phyloP scores from a whole-genome alignment of 2,329 filamentous ascomycete species.

The Pseudocercospora macadamiae region DNA sequence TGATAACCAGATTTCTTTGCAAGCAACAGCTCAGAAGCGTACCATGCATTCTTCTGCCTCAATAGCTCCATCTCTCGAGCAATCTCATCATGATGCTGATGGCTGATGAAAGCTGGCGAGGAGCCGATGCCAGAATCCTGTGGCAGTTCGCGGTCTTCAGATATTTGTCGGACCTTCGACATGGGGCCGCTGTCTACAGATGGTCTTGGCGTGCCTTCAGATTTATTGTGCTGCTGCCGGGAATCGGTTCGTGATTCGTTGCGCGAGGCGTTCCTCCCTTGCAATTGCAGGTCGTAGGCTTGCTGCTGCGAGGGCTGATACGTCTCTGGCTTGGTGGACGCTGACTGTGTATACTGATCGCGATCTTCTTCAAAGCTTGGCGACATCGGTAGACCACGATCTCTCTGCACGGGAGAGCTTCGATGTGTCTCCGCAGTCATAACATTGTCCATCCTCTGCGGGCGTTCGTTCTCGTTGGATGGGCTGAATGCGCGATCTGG shows the following conservation, averaged over 20 bases:
- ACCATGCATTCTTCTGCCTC: conserved; percentile 92
- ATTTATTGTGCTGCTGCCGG: conserved; percentile 18
- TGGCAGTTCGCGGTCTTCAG: conserved; percentile 52
- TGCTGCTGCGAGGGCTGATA: conserved; percentile 38
- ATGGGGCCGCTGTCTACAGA: conserved; percentile 32
- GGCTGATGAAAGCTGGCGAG: conserved; percentile 64
- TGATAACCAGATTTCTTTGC: conserved; percentile 88
- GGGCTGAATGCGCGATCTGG: conserved; percentile 37
- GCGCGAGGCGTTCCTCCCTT: conserved; percentile 22
- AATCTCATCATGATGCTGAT: conserved; percentile 70
- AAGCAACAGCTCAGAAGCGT: conserved; percentile 89
- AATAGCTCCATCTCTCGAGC: conserved; percentile 84
- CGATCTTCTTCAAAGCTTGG: conserved; percentile 23
- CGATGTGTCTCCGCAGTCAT: conserved; percentile 20
- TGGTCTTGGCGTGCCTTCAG: conserved; percentile 29
- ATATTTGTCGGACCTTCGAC: conserved; percentile 33
- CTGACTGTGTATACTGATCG: conserved; percentile 18
- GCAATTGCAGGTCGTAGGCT: conserved; percentile 6
- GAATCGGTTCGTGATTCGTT: conserved; percentile 14
- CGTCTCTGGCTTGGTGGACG: conserved; percentile 34
- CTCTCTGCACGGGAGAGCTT: conserved; percentile 15
- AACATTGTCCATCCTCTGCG: conserved; percentile 30
- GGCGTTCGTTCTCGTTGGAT: conserved; percentile 30
- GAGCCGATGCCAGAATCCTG: conserved; percentile 62
- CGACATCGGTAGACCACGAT: conserved; percentile 25